Evolutionary conservation across 225 moss, liverwort and hornwort species (phyloP), one percentile per base, ranked within the genome.

Genomic region (Physcomitrium patens): DNA sequence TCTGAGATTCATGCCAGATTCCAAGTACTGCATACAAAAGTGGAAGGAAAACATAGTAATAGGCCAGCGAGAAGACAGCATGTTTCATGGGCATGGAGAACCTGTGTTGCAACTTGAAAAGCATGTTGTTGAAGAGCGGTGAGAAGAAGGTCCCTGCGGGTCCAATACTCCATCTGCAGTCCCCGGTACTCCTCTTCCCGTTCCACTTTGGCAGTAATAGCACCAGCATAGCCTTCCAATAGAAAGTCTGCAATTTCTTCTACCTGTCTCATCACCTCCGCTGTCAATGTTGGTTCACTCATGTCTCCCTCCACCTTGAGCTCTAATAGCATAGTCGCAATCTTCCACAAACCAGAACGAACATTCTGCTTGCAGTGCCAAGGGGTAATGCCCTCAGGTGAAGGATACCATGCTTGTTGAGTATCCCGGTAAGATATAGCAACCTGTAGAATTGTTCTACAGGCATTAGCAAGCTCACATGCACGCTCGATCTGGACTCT

Each of bases 131-230:
- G 93, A 47, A 95, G 90, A 68, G 90, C 89, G 79, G 65, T 76
- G 16, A 99, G 90, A 72, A 99, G 89, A 20, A 85, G 81, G 70
- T 95, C 91, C 53, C 97, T 82, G 63, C 94, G 87, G 65, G 80
- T 95, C 93, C 97, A 95, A 77, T 99, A 99, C 65, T 99, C 97
- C 94, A 91, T 95, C 85, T 99, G 97, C 67, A 99, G 82, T 70
- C 95, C 95, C 74, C 97, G 81, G 59, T 93, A 95, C 79, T 99
- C 97, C 82, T 99, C 97, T 82, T 95, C 97, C 44, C 95, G 84
- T 78, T 99, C 97, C 37, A 99, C 93, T 80, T 93, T 99, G 63
- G 97, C 93, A 59, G 93, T 92, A 23, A 99, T 99, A 55, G 95
- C 97, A 74, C 95, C 95, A 52, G 95, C 94, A 63, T 95, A 99